Evolutionary conservation across 345 rosid species (phyloP).

Genomic region (Erodium maritimum): DNA sequence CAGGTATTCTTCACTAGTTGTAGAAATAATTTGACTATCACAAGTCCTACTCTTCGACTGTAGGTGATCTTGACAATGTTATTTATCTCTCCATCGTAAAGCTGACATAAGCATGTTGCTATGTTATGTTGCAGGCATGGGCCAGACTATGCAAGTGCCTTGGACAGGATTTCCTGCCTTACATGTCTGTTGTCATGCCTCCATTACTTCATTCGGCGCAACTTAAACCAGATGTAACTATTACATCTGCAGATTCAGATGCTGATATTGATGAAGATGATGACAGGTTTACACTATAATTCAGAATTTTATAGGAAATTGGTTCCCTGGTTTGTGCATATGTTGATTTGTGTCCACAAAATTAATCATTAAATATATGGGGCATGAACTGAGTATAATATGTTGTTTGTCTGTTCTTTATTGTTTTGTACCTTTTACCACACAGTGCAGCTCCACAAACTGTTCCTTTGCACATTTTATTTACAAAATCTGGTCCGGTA

Average conservation of each 20-base stretch:
- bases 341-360: no score
- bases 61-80: background rate
- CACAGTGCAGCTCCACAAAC: no score
- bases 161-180: slow-evolving; percentile 97
- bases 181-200: slow-evolving; percentile 97
- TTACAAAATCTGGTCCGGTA: no score
- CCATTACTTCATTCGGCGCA: slow-evolving; percentile 96
- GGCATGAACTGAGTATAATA: no score
- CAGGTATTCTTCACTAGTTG: background rate
- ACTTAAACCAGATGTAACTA: slow-evolving; percentile 97
- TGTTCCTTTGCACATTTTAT: no score
- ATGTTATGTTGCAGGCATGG: slow-evolving; percentile 57
- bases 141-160: slow-evolving; percentile 98
- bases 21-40: background rate
- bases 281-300: slow-evolving; percentile 51
- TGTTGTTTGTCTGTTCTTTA: no score
- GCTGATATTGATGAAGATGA: slow-evolving; percentile 84
- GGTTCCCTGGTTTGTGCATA: background rate
- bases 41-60: background rate
- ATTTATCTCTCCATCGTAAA: background rate
- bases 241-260: slow-evolving; percentile 95
- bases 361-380: no score
- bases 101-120: background rate
- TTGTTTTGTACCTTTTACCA: no score
- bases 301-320: background rate